phyloP scores from a whole-genome alignment of 2,329 filamentous ascomycete species.

The Venturia aucupariae region DNA sequence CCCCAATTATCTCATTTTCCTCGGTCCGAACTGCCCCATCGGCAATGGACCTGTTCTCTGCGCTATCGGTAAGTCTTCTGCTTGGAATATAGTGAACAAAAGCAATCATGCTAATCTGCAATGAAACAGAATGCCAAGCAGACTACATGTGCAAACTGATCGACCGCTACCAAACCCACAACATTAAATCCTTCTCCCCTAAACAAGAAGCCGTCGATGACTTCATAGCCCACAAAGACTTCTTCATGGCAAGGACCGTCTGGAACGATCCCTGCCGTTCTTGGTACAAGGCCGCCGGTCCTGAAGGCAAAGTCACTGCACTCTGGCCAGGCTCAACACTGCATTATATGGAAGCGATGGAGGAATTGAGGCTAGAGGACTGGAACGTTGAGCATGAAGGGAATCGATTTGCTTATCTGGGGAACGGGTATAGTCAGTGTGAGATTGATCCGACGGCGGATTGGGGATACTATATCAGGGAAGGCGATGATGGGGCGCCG shows the following conservation, averaged over 20 bases:
- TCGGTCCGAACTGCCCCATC: conserved; percentile 34
- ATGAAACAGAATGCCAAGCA: conserved; percentile 27
- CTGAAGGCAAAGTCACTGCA: conserved; percentile 30
- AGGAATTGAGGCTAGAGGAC: conserved; percentile 39
- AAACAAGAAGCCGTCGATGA: conserved; percentile 40
- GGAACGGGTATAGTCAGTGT: conserved; percentile 29
- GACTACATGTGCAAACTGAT: conserved; percentile 44
- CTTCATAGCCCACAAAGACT: conserved; percentile 40
- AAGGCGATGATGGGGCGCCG: conserved; percentile 26
- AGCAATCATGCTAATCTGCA: background rate
- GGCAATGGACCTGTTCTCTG: conserved; percentile 34
- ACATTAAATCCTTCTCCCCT: conserved; percentile 37
- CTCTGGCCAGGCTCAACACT: conserved; percentile 39
- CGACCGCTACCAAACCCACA: conserved; percentile 40
- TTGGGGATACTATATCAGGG: conserved; percentile 28
- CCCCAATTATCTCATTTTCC: conserved; percentile 38
- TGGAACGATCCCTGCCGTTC: conserved; percentile 37
- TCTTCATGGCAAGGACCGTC: conserved; percentile 38
- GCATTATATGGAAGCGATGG: conserved; percentile 42
- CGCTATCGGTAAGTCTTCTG: conserved; percentile 28
- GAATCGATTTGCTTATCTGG: conserved; percentile 30
- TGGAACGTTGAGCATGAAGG: conserved; percentile 34
- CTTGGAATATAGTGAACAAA: background rate
- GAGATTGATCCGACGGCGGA: conserved; percentile 28
- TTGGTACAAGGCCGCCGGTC: conserved; percentile 32